Evolutionary conservation across 2,329 filamentous ascomycete genomes (phyloP), one percentile per base, ranked within the genome.

Genomic region (Fonsecaea pedrosoi): DNA sequence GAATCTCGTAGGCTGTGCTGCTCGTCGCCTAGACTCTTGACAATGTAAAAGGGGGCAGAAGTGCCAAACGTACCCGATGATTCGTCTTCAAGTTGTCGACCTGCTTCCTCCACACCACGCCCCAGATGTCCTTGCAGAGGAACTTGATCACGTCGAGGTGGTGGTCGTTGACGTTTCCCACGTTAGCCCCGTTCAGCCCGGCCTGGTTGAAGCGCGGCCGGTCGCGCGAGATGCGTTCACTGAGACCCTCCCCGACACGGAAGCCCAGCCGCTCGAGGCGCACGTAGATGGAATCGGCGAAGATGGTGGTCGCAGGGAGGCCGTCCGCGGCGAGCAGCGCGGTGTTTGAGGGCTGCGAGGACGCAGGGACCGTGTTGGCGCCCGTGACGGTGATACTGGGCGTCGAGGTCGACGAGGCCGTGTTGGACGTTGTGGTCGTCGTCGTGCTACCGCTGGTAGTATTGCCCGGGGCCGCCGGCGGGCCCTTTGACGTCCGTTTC

Each of bases 71-170:
- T 82, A 92, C 90, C 74, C 95, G 85, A 78, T 99, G 95, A 77
- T 99, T 99, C 8, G 95, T 99, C 81, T 99, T 99, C 55, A 99
- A 85, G 77, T 99, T 99, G 80, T 99, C 95, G 75, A 99, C 92
- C 78, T 98, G 96, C 81, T 99, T 99, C 77, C 92, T 87, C 79
- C 97, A 99, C 15, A 97, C 87, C 21, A 98, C 84, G 38, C 89
- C 93, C 95, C 95, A 99, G 54, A 99, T 85, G 78, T 99, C 95
- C 82, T 99, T 99, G 86, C 95, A 99, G 58, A 99, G 84, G 76
- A 99, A 98, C 78, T 99, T 99, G 78, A 99, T 99, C 58, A 94
- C 91, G 76, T 98, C 95, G 50, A 99, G 87, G 3, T 94, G 94
- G 50, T 61, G 59, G 21, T 61, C 59, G 18, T 61, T 61, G n/a